phyloP scores from a whole-genome alignment of 129 eudicot species.

The Chrysanthemum seticuspe region DNA sequence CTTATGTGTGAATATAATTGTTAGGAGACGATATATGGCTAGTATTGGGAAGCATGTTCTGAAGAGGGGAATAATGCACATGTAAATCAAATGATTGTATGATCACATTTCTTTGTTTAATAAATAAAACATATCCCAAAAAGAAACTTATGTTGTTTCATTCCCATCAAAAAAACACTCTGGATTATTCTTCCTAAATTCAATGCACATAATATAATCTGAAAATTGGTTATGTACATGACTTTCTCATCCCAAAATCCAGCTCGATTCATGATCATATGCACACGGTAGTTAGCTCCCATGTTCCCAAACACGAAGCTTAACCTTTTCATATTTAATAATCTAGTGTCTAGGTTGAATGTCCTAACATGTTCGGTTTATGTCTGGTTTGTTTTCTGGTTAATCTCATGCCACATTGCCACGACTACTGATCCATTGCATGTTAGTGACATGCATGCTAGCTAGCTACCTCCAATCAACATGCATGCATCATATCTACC shows the following conservation, averaged over 20 bases:
- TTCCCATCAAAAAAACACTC: constrained; percentile 61
- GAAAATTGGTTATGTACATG: neutral
- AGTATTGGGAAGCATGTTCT: constrained; percentile 67
- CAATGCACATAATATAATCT: constrained; percentile 50
- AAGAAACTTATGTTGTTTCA: constrained; percentile 30
- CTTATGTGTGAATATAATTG: neutral
- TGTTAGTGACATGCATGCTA: neutral
- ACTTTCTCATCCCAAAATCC: constrained; percentile 29
- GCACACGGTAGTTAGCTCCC: constrained; percentile 38
- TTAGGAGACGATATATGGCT: constrained; percentile 20
- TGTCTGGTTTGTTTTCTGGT: constrained; percentile 30
- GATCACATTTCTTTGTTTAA: constrained; percentile 25
- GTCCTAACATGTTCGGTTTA: constrained; percentile 35
- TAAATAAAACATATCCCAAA: constrained; percentile 21
- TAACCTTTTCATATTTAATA: constrained; percentile 13
- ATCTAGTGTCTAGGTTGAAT: constrained; percentile 31
- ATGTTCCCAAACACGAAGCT: constrained; percentile 55
- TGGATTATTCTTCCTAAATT: constrained; percentile 81
- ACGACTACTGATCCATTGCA: neutral
- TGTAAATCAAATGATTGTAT: constrained; percentile 72
- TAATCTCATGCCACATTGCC: constrained; percentile 26
- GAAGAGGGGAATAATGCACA: constrained; percentile 58
- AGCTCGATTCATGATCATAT: constrained; percentile 32
- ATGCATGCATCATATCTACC: constrained; percentile 2
- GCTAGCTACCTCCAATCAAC: no score